Base-by-base conservation (phyloP, 2,329 filamentous ascomycete genomes). In the Aspergillus flavus region DNA sequence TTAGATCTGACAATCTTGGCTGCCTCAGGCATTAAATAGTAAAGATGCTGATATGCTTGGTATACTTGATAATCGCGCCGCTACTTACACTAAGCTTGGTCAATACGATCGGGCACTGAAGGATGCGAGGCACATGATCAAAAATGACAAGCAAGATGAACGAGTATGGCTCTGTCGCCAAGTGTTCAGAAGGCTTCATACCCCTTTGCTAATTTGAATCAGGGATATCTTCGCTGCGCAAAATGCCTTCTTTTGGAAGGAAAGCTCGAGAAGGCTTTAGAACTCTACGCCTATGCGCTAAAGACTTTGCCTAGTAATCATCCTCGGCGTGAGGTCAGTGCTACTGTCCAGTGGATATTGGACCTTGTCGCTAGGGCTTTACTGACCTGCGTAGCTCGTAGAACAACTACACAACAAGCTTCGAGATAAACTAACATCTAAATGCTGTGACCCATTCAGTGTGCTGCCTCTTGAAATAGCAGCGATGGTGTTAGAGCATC, bases 41-140 rank as follows among this genome's bases (percentile, higher is more conserved):
- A 71, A 73, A 56, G 65, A 73, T 64, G 71, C 72, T 10, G 71
- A 79, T 58, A 61, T 69, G 32, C 39, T 82, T 65, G 62, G 75
- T 61, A 75, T 87, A 34, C 76, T 86, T 54, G 86, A 88, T 71
- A 82, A 83, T 63, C 83, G 86, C 56, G 82, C 85, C 43, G 85
- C 85, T 14, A 82, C 83, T 41, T 81, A 85, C 62, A 82, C 83
- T 56, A 87, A 85, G 69, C 75, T 87, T 11, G 77, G 77, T 19
- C 74, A 85, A 63, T 78, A 82, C 63, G 78, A 82, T 28, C 74
- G 78, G 14, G 86, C 86, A 0, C 77, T 88, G 11, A 79, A 81
- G 61, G 86, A 89, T 79, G 84, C 84, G n/a, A 83, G 83, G 65
- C 77, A 78, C 23, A 86, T 87, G 78, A 86, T 89, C 61, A 81